A percentile compares a stretch with the other conserved stretches of the same genome.
Evolutionary conservation across 2,329 filamentous ascomycete species (phyloP).

Genomic region (Proliferodiscus dingleyae): DNA sequence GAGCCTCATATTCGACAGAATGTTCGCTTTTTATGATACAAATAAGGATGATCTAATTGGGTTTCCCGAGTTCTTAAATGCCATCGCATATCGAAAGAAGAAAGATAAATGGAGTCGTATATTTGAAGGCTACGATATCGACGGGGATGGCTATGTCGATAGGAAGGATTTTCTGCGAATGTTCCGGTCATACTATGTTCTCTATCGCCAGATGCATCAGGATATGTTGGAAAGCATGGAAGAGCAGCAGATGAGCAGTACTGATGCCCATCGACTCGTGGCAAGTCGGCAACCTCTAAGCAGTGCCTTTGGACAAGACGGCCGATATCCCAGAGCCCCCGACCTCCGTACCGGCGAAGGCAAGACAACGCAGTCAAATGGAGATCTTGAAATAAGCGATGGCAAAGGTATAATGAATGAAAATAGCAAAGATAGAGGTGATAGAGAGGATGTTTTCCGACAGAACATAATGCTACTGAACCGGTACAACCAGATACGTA

Average conservation of each 20-base stretch:
- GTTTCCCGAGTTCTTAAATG: conserved; percentile 86
- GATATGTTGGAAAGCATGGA: conserved; percentile 77
- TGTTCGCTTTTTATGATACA: conserved; percentile 94
- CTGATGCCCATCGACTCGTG: conserved; percentile 71
- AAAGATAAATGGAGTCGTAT: conserved; percentile 68
- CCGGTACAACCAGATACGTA: conserved; percentile 20
- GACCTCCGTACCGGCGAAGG: conserved; percentile 55
- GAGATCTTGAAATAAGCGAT: conserved; percentile 60
- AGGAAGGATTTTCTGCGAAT: conserved; percentile 85
- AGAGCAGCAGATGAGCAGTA: conserved; percentile 71
- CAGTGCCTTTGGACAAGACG: conserved; percentile 67
- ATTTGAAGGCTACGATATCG: conserved; percentile 87
- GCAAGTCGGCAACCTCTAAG: conserved; percentile 72
- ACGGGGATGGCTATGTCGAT: conserved; percentile 79
- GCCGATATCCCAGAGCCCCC: conserved; percentile 60
- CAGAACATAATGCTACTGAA: conserved; percentile 39
- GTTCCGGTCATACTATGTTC: conserved; percentile 86
- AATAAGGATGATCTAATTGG: conserved; percentile 85
- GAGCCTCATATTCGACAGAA: conserved; percentile 90
- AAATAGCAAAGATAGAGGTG: conserved; percentile 55
- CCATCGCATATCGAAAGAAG: conserved; percentile 64
- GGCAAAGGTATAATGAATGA: conserved; percentile 55
- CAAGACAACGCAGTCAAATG: conserved; percentile 58
- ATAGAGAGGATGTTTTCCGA: conserved; percentile 56
- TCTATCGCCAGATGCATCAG: conserved; percentile 83